These are phyloP conservation scores for Candida chauliodis DNA, from an alignment of 805 yeast genomes.

Conservation along the genomic window DNA sequence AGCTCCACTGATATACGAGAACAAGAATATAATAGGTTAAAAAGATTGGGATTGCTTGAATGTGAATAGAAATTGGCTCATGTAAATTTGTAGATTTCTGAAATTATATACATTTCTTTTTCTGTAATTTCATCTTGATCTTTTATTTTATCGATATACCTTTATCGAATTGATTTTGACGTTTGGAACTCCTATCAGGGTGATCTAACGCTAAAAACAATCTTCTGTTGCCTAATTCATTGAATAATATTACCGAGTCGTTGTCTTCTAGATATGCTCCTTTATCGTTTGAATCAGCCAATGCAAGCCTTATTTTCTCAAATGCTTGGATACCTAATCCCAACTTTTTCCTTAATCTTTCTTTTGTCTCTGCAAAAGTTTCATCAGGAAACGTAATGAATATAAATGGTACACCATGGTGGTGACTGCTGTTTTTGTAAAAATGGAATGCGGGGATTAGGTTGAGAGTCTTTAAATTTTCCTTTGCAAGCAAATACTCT, in stretches of 20 bases:
- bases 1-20: slow-evolving; percentile 81
- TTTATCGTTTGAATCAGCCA: slow-evolving; percentile 42
- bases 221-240: slow-evolving; percentile 37
- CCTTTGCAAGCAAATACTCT: slow-evolving; percentile 22
- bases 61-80: not conserved
- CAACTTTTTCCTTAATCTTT: slow-evolving; percentile 62
- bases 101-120: not conserved
- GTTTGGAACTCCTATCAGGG: slow-evolving; percentile 68
- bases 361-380: slow-evolving; percentile 54
- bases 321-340: slow-evolving; percentile 82
- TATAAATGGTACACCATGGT: slow-evolving; percentile 84
- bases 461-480: slow-evolving; percentile 28
- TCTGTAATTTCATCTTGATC: too few species aligned
- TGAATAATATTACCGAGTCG: slow-evolving; percentile 53
- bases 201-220: slow-evolving; percentile 75
- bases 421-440: slow-evolving; percentile 58
- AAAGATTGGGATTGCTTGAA: not conserved
- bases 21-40: slow-evolving; percentile 10
- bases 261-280: slow-evolving; percentile 43
- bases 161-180: slow-evolving; percentile 33
- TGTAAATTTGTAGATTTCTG: too few species aligned
- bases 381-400: slow-evolving; percentile 73
- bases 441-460: slow-evolving; percentile 73
- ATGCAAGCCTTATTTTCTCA: slow-evolving; percentile 66
- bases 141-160: slow-evolving; percentile 34